phyloP scores from a whole-genome alignment of 2,329 filamentous ascomycete genomes.

The Neopestalotiopsis rosae region DNA sequence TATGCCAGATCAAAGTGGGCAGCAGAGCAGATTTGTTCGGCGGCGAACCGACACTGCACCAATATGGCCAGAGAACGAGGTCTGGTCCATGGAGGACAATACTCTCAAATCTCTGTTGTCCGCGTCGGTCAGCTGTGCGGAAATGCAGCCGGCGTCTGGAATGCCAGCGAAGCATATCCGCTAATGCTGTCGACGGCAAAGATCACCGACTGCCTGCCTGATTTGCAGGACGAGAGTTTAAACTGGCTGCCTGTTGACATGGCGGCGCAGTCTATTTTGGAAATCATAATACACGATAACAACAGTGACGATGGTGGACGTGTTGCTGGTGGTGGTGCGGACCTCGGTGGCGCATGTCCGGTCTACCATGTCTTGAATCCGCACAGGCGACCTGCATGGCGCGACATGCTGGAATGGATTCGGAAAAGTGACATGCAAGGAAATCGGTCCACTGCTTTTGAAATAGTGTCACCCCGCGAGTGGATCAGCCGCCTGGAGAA shows the following conservation, averaged over 20 bases:
- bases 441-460: neutral
- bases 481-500: constrained; percentile 8
- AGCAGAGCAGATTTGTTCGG: constrained; percentile 57
- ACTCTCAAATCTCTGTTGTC: constrained; percentile 43
- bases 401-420: constrained; percentile 42
- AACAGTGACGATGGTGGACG: constrained; percentile 23
- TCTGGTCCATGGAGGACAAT: constrained; percentile 21
- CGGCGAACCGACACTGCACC: constrained; percentile 35
- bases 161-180: constrained; percentile 53
- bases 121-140: constrained; percentile 54
- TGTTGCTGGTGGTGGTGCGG: constrained; percentile 21
- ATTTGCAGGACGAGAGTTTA: constrained; percentile 41
- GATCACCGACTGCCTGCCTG: constrained; percentile 44
- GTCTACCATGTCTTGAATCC: constrained; percentile 58
- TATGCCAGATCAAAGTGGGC: constrained; percentile 65
- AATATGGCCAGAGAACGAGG: constrained; percentile 9
- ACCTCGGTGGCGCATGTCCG: constrained; percentile 24
- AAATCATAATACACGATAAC: constrained; percentile 33
- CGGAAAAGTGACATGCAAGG: neutral
- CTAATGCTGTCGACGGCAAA: constrained; percentile 49
- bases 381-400: constrained; percentile 47
- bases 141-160: constrained; percentile 48
- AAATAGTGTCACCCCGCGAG: constrained; percentile 2
- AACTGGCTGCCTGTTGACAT: constrained; percentile 53
- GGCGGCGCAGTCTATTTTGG: constrained; percentile 47